Conservation (phyloP, 2,329 filamentous ascomycete genomes). For the Zymoseptoria tritici region DNA sequence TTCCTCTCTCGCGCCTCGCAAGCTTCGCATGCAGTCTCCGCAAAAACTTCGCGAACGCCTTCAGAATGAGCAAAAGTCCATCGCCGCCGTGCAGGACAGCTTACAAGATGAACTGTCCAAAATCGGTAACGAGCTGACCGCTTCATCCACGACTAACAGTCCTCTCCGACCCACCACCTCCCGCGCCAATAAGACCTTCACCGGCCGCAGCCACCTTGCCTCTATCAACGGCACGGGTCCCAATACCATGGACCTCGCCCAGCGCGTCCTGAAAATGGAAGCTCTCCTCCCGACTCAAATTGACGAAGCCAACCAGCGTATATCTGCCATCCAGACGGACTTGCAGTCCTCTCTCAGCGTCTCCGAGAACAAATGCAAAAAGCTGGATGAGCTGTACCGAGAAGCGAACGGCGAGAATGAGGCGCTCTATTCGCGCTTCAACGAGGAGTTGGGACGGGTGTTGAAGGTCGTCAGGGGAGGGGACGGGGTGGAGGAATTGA, state of each 20-base stretch:
- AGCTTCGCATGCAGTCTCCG: conserved; percentile 58
- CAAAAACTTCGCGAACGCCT: conserved; percentile 72
- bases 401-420: conserved; percentile 88
- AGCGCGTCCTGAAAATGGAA: conserved; percentile 60
- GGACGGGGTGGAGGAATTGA: conserved; percentile 71
- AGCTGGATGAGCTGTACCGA: conserved; percentile 81
- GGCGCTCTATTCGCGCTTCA: conserved; percentile 84
- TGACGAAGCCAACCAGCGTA: conserved; percentile 53
- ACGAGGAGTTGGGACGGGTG: conserved; percentile 80
- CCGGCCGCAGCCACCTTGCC: conserved; percentile 9
- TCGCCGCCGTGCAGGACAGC: conserved; percentile 61
- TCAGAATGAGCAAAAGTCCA: conserved; percentile 68
- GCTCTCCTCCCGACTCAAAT: conserved; percentile 55
- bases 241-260: conserved; percentile 41
- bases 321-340: conserved; percentile 60
- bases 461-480: conserved; percentile 66
- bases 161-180: conserved; percentile 6
- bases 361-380: conserved; percentile 69
- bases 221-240: conserved; percentile 12
- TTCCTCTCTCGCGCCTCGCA: conserved; percentile 29
- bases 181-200: conserved; percentile 14
- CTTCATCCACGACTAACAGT: conserved; percentile 16
- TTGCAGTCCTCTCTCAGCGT: conserved; percentile 62
- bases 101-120: conserved; percentile 69
- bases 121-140: conserved; percentile 71